Percentiles rank a stretch among this genome's conserved stretches.
These are phyloP conservation scores for Penicillium psychrosexuale DNA, from an alignment of 2,329 filamentous ascomycete species.

Conservation along the genomic window DNA sequence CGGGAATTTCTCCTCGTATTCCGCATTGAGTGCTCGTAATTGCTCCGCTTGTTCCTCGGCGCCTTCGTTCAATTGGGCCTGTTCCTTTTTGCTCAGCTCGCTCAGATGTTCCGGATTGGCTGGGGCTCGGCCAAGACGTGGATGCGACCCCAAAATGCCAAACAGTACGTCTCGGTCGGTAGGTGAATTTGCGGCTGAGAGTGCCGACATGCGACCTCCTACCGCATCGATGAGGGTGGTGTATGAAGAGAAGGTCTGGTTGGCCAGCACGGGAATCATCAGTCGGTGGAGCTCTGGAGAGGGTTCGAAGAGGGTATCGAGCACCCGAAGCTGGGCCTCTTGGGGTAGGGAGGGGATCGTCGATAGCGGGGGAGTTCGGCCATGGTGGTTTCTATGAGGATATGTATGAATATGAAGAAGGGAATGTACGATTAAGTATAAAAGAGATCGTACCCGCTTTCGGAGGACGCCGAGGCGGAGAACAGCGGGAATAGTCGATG, in stretches of 20 bases:
- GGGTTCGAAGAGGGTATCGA: conserved; percentile 84
- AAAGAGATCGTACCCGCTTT: conserved; percentile 7
- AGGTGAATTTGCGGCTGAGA: conserved; percentile 53
- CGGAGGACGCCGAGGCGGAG: conserved; percentile 22
- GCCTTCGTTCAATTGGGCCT: conserved; percentile 66
- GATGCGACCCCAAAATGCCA: conserved; percentile 74
- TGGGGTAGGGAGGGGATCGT: conserved; percentile 57
- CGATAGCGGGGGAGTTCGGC: conserved; percentile 53
- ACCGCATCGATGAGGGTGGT: conserved; percentile 65
- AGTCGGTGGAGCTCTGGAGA: conserved; percentile 70
- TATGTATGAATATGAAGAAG: neutral
- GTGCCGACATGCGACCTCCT: conserved; percentile 58
- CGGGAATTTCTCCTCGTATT: conserved; percentile 78
- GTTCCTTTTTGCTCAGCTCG: conserved; percentile 74
- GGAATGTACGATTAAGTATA: conserved; percentile 1
- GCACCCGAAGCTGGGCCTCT: conserved; percentile 50
- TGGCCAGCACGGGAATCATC: conserved; percentile 64
- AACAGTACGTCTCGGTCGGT: conserved; percentile 60
- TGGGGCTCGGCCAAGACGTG: conserved; percentile 66
- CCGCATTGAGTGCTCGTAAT: conserved; percentile 64
- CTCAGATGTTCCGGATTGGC: conserved; percentile 60
- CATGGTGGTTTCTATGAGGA: conserved; percentile 17
- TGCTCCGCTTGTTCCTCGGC: conserved; percentile 48
- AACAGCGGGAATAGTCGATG: conserved; percentile 6
- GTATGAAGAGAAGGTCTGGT: conserved; percentile 64